Conservation (phyloP, 129 eudicot species). For the Apium graveolens region DNA sequence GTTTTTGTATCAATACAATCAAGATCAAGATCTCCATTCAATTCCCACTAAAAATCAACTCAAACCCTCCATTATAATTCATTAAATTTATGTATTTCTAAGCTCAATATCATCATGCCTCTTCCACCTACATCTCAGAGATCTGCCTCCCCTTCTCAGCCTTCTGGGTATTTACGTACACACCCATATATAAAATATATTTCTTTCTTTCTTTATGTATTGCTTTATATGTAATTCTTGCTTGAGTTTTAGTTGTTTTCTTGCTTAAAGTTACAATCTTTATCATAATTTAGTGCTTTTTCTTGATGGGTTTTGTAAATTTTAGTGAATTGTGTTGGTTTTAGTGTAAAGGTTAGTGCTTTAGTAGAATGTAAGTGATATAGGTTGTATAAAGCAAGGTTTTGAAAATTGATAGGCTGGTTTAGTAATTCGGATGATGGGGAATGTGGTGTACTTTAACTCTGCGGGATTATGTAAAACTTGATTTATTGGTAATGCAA, state of each 20-base stretch:
- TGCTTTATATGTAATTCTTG: background rate
- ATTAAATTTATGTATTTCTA: background rate
- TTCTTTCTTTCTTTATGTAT: background rate
- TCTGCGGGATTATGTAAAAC: background rate
- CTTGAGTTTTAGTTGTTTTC: background rate
- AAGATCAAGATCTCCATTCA: background rate
- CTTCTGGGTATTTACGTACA: slow-evolving; percentile 56
- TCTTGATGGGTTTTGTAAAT: background rate
- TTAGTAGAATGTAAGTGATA: background rate
- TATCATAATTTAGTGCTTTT: background rate
- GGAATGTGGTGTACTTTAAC: background rate
- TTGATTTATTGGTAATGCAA: background rate
- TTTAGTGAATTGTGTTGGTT: background rate
- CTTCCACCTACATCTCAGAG: slow-evolving; percentile 68
- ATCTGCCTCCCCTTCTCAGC: slow-evolving; percentile 93
- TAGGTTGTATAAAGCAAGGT: background rate
- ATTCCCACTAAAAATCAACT: background rate
- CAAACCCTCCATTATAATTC: background rate
- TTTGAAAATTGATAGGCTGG: background rate
- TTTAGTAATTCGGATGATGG: background rate
- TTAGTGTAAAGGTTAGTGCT: background rate
- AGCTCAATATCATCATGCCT: slow-evolving; percentile 30
- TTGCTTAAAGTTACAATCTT: background rate
- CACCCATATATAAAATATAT: background rate
- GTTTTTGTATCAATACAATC: background rate